Base-by-base conservation (phyloP, 1,284 basidiomycete genomes). In the Stygiomarasmius scandens region DNA sequence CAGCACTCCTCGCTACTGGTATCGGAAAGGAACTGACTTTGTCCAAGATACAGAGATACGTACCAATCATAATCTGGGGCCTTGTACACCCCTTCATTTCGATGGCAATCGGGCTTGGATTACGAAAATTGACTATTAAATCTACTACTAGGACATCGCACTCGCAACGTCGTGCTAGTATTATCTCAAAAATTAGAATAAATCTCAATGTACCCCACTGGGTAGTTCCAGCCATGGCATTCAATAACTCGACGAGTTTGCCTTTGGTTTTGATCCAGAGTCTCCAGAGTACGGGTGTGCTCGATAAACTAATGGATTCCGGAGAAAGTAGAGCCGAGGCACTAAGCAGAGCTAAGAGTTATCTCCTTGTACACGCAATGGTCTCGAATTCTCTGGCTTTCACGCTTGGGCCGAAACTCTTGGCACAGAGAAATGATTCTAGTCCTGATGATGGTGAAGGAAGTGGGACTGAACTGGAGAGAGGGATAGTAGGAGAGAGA, bases 191-290 rank as follows among this genome's bases (percentile, higher is more conserved):
- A n/a, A n/a, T n/a, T n/a, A n/a, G n/a, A n/a, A n/a, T n/a, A n/a
- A n/a, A n/a, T n/a, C n/a, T n/a, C n/a, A n/a, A n/a, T n/a, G 27
- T 61, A 24, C 63, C 61, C 11, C 44, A 25, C n/a, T 64, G 61
- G 61, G 52, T 55, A 5, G 51, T 58, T 19, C 41, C 50, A 3
- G 61, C 61, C 8, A 23, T 58, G 23, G 50, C 63, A n/a, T 62
- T 62, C 47, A 64, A 64, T 24, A 64, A 62, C 25, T 48, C 63
- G 11, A 61, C 61, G 1, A 62, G 61, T 14, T 54, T 64, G 10
- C 63, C 61, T 1, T 46, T 64, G 12, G 52, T 63, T 22, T 57
- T 64, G 43, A 54, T 60, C 9, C 52, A 50, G 38, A 59, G 58
- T 32, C 55, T 64, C 19, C 25, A 53, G 20, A 56, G 55, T 3